These are phyloP conservation scores for Boletus rubropictus DNA, from an alignment of 768 basidiomycete species.

Conservation along the genomic window DNA sequence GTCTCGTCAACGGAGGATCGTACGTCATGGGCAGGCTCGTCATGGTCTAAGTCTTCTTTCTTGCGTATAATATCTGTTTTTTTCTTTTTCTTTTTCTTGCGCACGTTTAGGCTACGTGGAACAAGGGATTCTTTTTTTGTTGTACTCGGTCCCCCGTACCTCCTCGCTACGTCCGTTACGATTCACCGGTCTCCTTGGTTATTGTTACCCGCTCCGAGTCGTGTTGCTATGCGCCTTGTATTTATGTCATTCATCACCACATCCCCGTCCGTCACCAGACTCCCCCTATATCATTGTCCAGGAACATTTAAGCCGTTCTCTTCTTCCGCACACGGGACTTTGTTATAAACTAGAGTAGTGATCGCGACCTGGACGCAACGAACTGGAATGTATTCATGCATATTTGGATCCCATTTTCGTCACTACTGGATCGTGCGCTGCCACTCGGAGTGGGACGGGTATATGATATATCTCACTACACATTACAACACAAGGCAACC, in stretches of 20 bases:
- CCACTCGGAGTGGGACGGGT: no score
- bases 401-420: no score
- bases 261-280: no score
- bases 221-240: no score
- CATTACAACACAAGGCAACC: no score
- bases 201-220: neutral
- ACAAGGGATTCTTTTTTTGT: constrained; percentile 8
- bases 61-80: no score
- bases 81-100: neutral
- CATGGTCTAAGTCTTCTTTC: constrained; percentile 27
- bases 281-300: neutral
- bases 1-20: constrained; percentile 30
- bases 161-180: neutral
- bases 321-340: neutral
- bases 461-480: no score
- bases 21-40: constrained; percentile 33
- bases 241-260: no score
- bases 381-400: neutral
- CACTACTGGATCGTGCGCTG: no score
- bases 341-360: neutral
- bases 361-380: no score
- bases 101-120: neutral
- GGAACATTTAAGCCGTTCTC: neutral
- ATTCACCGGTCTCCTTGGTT: constrained; percentile 7
- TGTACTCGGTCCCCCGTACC: no score